Evolutionary conservation across 257 asterid genomes (phyloP).

Genomic region (Petunia secreta): DNA sequence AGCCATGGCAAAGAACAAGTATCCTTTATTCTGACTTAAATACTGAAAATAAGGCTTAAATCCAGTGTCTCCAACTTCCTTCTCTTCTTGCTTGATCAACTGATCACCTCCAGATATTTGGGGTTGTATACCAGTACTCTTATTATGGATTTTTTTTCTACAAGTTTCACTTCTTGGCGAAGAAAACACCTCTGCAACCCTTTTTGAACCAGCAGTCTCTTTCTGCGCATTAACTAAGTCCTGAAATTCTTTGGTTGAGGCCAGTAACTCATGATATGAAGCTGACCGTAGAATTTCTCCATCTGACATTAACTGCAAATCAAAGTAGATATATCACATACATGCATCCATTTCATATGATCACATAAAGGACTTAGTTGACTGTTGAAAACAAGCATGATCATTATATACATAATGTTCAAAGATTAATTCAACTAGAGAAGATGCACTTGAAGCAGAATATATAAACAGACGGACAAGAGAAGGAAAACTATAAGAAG

Average conservation of each 20-base stretch:
- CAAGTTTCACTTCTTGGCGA: conserved; percentile 31
- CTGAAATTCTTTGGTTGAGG: conserved; percentile 48
- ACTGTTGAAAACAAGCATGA: background rate
- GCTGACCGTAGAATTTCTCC: conserved; percentile 47
- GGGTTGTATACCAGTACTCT: conserved; percentile 33
- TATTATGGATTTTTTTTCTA: conserved; percentile 43
- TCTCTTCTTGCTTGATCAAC: conserved; percentile 84
- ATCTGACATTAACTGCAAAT: conserved; percentile 51
- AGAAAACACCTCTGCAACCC: conserved; percentile 39
- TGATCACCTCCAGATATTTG: conserved; percentile 53
- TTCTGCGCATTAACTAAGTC: conserved; percentile 57
- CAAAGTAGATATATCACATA: conserved; percentile 20
- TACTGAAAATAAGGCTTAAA: conserved; percentile 72
- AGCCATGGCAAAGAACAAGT: conserved; percentile 53
- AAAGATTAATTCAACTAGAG: background rate
- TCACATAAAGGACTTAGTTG: conserved; percentile 39
- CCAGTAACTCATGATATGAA: conserved; percentile 48
- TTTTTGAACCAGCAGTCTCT: conserved; percentile 57
- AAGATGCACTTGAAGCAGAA: conserved; percentile 54
- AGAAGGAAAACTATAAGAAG: background rate
- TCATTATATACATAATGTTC: background rate
- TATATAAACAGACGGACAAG: conserved; percentile 10
- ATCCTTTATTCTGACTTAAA: conserved; percentile 76
- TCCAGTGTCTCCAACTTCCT: conserved; percentile 86
- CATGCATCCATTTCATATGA: conserved; percentile 59